Base-by-base conservation (phyloP, 768 basidiomycete genomes). In the Dacryopinax spathularia region DNA sequence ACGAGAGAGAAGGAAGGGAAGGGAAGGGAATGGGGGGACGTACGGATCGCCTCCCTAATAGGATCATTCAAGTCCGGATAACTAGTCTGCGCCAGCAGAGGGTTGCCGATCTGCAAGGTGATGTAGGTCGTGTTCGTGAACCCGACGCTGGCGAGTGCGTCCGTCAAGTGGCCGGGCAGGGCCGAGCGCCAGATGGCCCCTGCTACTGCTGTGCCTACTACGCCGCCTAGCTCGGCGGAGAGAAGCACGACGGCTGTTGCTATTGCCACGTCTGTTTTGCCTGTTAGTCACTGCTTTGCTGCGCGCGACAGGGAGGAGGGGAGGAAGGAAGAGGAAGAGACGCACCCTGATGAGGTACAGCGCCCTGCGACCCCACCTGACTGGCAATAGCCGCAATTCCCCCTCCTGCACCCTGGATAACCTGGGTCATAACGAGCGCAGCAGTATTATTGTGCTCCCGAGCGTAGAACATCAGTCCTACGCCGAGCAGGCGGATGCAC, bases 331-430 rank as follows among this genome's bases (percentile, higher is more conserved):
- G 36, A n/a, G n/a, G 35, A 6, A 10, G 2, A 44, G 5, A 27
- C 43, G 33, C 18, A 63, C 62, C 62, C 34, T 72, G 71, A 68
- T 87, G 86, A 0, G 81, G 76, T 2, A 87, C 87, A 12, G 81
- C 75, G 2, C 84, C 86, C 69, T 88, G 86, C 2, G 85, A 81
- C 33, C 79, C 81, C 35, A 85, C 83, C 69, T 83, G 83, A 0
- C 78, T 72, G 3, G 81, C 70, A 39, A 83, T 75, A 7, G 80
- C 80, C 2, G 86, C 85, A 63, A 89, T 78, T 16, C 87, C 88
- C 15, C 88, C 88, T 18, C 88, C 88, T 9, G 84, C 74, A 56
- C 87, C 88, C 73, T 88, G 87, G 16, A 90, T 76, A 60, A 88
- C 72, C 67, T 90, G 88, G 22, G 80, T 82, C 73, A 81, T 77